phyloP scores from a whole-genome alignment of 305 asterid genomes.

The Solanum chacoense region DNA sequence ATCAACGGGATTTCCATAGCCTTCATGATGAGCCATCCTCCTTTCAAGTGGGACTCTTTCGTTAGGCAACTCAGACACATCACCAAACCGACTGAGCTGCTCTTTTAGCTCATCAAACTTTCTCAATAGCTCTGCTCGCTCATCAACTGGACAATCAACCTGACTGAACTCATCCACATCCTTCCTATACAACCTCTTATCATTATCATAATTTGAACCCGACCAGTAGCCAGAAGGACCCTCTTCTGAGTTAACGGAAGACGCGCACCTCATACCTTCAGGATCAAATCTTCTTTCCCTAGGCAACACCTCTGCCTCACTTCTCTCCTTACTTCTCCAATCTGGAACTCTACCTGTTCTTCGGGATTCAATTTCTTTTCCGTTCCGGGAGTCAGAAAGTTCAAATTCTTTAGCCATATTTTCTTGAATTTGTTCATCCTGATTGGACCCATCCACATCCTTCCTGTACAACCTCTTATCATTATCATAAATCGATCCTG shows the following conservation, averaged over 20 bases:
- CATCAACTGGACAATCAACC: constrained; percentile 31
- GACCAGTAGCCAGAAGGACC: constrained; percentile 18
- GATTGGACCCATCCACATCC: constrained; percentile 1
- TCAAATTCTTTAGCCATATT: not conserved
- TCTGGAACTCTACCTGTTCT: not conserved
- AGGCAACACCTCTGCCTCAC: constrained; percentile 1
- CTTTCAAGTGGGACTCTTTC: constrained; percentile 35
- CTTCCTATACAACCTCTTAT: constrained; percentile 9
- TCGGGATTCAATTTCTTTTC: not conserved
- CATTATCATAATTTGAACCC: constrained; percentile 21
- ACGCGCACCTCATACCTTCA: constrained; percentile 6
- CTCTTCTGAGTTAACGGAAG: constrained; percentile 7
- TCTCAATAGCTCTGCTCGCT: constrained; percentile 51
- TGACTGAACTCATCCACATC: constrained; percentile 21
- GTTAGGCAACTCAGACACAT: constrained; percentile 37
- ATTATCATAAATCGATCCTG: constrained; percentile 3
- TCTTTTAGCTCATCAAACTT: constrained; percentile 55
- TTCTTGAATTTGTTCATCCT: not conserved
- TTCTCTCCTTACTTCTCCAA: constrained; percentile 7
- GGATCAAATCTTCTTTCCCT: constrained; percentile 6
- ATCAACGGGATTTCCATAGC: constrained; percentile 22
- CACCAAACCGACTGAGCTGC: constrained; percentile 46
- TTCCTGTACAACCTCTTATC: constrained; percentile 7
- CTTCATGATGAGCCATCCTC: constrained; percentile 37
- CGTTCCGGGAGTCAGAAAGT: not conserved